Conservation (phyloP, 2,329 filamentous ascomycete genomes). For the Calonectria leucothoes region DNA sequence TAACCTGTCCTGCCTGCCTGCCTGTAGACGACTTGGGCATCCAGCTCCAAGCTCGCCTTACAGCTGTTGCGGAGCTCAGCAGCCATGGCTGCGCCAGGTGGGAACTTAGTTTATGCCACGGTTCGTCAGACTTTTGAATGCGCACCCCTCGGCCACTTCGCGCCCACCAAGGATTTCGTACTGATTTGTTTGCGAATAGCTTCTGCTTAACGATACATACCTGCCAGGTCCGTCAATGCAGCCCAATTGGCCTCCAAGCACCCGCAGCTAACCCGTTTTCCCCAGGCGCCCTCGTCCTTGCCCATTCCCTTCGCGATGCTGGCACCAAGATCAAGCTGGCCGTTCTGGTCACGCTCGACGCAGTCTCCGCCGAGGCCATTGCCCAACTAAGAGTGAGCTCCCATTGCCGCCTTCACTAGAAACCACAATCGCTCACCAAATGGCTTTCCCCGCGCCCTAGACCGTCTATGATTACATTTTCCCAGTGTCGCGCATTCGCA, state of each 20-base stretch:
- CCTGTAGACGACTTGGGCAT: constrained; percentile 37
- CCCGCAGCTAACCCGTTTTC: constrained; percentile 21
- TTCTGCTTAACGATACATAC: constrained; percentile 92
- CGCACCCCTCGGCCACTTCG: constrained; percentile 9
- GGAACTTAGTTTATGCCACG: constrained; percentile 66
- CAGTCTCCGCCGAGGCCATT: constrained; percentile 79
- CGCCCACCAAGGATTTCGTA: not conserved
- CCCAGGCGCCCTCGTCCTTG: constrained; percentile 89
- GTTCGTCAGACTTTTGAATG: constrained; percentile 52
- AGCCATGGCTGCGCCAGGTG: constrained; percentile 52
- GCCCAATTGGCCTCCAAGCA: constrained; percentile 21
- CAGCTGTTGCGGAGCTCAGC: constrained; percentile 32
- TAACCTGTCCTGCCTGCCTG: constrained; percentile 32
- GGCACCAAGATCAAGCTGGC: constrained; percentile 82
- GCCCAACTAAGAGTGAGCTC: constrained; percentile 78
- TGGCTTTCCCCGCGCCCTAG: constrained; percentile 54
- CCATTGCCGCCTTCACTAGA: not conserved
- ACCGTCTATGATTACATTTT: constrained; percentile 89
- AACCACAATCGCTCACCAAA: constrained; percentile 17
- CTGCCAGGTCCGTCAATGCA: constrained; percentile 77
- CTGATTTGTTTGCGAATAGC: constrained; percentile 62
- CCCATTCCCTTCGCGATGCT: constrained; percentile 92
- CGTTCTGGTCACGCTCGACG: constrained; percentile 84
- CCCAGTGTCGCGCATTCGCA: constrained; percentile 83
- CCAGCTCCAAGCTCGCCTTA: constrained; percentile 34